Base-by-base conservation (phyloP, 106 monocot species). In the Gastrodia elata region DNA sequence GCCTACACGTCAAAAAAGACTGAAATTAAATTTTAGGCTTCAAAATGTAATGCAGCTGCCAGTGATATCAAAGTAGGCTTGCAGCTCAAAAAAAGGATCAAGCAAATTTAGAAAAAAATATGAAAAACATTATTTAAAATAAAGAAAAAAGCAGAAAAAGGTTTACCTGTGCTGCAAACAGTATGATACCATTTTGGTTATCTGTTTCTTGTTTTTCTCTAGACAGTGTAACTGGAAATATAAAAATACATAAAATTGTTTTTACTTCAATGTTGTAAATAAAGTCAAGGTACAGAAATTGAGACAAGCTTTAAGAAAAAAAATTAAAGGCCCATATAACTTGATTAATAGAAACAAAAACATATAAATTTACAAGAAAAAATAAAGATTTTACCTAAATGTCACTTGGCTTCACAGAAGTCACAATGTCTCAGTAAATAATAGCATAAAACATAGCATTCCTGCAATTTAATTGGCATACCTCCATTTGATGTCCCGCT, bases 401-500 rank as follows among this genome's bases (percentile, higher is more conserved):
- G 67, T 11, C 61, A 61, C 30, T 61, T 32, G 37, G 16, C 14
- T 67, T 33, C 15, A 20, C n/a, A 67, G 36, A 16, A 36, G 20
- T 1, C 36, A 65, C 0, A 36, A 36, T 67, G 0, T n/a, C 13
- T 16, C 6, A 44, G 11, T 10, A 44, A 16, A 44, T 44, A 44
- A 9, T 13, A 44, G 44, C 11, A 44, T 44, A 10, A 16, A 44
- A 8, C 16, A 44, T 64, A 64, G 1, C 34, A 30, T 34, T 33
- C 24, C 1, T 64, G 34, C 6, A 22, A 42, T 36, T 25, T 68
- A 33, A 46, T 8, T 38, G 5, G 65, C 44, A 37, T 84, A 97
- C 97, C 97, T 97, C 97, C 97, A 97, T 97, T 72, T 86, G 81
- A 64, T 88, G 88, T 74, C 97, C 97, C 34, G 97, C 97, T 84